Conservation (phyloP, 2,329 filamentous ascomycete genomes). For the Dothistroma septosporum region DNA sequence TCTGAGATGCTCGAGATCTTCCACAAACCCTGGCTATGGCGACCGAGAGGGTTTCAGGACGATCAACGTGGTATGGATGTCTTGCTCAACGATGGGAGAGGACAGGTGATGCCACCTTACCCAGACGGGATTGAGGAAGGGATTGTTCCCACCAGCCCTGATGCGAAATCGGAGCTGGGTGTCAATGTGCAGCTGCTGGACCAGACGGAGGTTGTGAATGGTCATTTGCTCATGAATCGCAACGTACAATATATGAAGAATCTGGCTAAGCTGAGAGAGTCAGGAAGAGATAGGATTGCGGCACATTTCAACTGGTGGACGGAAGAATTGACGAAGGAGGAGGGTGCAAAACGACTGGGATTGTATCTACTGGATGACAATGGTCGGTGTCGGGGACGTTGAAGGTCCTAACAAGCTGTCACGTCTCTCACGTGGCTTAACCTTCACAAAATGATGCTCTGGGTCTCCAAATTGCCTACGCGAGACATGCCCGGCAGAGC, state of each 20-base stretch:
- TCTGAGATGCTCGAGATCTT: slow-evolving; percentile 12
- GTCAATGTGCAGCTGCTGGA: slow-evolving; percentile 13
- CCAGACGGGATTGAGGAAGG: slow-evolving; percentile 10
- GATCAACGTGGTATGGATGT: slow-evolving; percentile 19
- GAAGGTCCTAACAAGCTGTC: neutral
- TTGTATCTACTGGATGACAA: slow-evolving; percentile 5
- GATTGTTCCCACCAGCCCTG: slow-evolving; percentile 3
- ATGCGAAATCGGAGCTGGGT: neutral
- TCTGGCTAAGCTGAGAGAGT: neutral
- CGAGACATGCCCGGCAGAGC: too few relatives aligned
- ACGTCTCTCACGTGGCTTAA: neutral
- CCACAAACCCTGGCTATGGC: slow-evolving; percentile 4
- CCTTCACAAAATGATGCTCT: too few relatives aligned
- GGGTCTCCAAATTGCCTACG: too few relatives aligned
- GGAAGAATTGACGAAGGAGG: slow-evolving; percentile 7
- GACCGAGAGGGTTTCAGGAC: slow-evolving; percentile 7
- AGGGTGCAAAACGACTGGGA: slow-evolving; percentile 9
- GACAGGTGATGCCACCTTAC: slow-evolving; percentile 7
- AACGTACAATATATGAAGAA: slow-evolving; percentile 1
- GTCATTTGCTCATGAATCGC: slow-evolving; percentile 14
- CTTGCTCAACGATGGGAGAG: slow-evolving; percentile 15
- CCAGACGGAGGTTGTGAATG: slow-evolving; percentile 16
- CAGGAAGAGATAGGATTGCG: slow-evolving; percentile 5
- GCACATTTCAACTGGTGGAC: slow-evolving; percentile 15
- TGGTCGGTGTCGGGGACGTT: neutral